Evolutionary conservation across 208 protist genomes (phyloP), one percentile per base, ranked within the genome.

Genomic region (Acanthamoeba castellanii): DNA sequence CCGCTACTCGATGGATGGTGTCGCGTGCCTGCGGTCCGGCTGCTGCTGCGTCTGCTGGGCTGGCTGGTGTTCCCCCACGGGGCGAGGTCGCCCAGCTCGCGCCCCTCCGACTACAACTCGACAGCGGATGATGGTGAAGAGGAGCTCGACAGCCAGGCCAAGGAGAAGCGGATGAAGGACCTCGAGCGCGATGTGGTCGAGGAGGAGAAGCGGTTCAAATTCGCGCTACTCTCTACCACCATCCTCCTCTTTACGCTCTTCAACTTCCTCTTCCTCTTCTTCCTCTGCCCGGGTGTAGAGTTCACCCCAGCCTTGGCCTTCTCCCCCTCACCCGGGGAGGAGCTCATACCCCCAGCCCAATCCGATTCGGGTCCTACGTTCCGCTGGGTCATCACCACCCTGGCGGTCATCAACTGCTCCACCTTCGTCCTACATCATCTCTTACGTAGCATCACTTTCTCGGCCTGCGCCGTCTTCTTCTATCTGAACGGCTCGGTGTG

Each of bases 181-280:
- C 61, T n/a, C 27, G 61, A 1, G 16, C 22, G 4, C 37, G 22
- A 47, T 37, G 13, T 82, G 32, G 25, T 82, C 9, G 30, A 82
- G 9, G 37, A 82, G 32, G 72, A 82, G 27, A 82, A 9, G 37
- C 72, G 37, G 13, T 47, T 47, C 72, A 82, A 82, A n/a, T 82
- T 82, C n/a, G 72, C 72, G 72, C 72, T 82, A n/a, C 72, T 82
- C 37, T 82, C 72, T 3, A 82, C 72, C 32, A 82, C 30, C 72
- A 82, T 82, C 27, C 72, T 82, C 34, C 72, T 82, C 34, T 4
- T 47, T 3, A 25, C 72, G 25, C 11, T 82, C 32, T 82, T 50
- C 72, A 22, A 82, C 72, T 82, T 82, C 5, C 30, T 82, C 22
- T n/a, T 82, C 72, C 72, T 82, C 32, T 82, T 82, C 72, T 82